Conservation (phyloP, 805 yeast species). For the Starmerella floris region DNA sequence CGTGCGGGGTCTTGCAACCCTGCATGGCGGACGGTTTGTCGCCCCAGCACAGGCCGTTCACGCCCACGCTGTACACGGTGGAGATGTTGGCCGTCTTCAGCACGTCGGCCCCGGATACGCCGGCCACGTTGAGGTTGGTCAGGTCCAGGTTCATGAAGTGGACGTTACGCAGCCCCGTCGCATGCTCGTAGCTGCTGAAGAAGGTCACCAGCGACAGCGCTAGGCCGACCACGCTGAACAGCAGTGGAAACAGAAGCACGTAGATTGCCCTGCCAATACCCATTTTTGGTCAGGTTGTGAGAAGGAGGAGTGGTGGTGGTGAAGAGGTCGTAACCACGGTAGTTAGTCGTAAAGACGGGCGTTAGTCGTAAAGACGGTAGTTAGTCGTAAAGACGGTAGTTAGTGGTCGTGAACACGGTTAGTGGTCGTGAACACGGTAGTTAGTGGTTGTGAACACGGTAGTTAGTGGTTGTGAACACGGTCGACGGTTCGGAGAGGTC, state of each 20-base stretch:
- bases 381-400: no score
- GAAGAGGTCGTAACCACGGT: no score
- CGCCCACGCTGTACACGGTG: conserved; percentile 41
- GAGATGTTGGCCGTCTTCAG: conserved; percentile 29
- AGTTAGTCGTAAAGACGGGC: no score
- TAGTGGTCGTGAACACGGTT: no score
- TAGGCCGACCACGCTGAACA: conserved; percentile 31
- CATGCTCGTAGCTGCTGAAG: conserved; percentile 38
- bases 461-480: no score
- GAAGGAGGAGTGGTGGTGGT: no score
- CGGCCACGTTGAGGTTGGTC: conserved; percentile 24
- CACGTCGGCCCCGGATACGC: conserved; percentile 1
- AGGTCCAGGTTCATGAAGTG: conserved; percentile 40
- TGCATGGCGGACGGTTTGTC: conserved; percentile 19
- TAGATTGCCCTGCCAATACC: conserved; percentile 23
- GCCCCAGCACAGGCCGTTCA: conserved; percentile 55
- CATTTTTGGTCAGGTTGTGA: no score
- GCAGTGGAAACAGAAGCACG: conserved; percentile 26
- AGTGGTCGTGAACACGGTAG: no score
- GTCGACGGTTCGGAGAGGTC: no score
- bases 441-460: no score
- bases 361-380: no score
- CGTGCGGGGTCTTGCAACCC: conserved; percentile 40
- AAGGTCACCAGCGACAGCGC: conserved; percentile 39
- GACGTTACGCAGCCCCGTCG: conserved; percentile 33